phyloP scores from a whole-genome alignment of 495 filamentous ascomycete species.

The Paragyromitra xinjiangensis region DNA sequence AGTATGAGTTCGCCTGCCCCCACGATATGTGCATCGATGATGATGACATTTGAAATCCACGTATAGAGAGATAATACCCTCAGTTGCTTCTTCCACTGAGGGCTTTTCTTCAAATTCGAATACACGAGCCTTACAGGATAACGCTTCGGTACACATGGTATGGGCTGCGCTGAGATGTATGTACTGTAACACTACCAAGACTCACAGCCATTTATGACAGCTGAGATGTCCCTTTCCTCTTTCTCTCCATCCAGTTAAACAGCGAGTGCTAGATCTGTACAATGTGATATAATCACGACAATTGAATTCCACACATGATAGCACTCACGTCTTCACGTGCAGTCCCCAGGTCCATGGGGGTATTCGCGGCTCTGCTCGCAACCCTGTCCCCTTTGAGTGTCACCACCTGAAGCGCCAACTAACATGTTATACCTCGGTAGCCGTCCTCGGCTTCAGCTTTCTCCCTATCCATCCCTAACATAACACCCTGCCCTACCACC shows the following conservation, averaged over 20 bases:
- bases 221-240: background rate
- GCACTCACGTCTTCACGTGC: constrained; percentile 45
- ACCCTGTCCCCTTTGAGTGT: background rate
- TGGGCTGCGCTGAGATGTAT: background rate
- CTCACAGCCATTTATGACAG: background rate
- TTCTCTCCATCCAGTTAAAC: background rate
- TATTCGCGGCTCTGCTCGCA: constrained; percentile 31
- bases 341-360: background rate
- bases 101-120: background rate
- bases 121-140: background rate
- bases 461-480: background rate
- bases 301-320: background rate
- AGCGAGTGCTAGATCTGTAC: constrained; percentile 23
- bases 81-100: background rate
- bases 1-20: no score
- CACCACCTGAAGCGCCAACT: background rate
- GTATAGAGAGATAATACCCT: constrained; percentile 1
- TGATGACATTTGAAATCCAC: constrained; percentile 8
- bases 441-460: constrained; percentile 14
- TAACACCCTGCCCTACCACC: background rate
- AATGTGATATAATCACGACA: constrained; percentile 22
- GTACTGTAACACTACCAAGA: background rate
- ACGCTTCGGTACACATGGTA: background rate
- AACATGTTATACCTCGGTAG: constrained; percentile 2
- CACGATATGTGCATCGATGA: background rate